These are phyloP conservation scores for Syzygium aromaticum DNA, from an alignment of 345 rosid species.

Conservation along the genomic window DNA sequence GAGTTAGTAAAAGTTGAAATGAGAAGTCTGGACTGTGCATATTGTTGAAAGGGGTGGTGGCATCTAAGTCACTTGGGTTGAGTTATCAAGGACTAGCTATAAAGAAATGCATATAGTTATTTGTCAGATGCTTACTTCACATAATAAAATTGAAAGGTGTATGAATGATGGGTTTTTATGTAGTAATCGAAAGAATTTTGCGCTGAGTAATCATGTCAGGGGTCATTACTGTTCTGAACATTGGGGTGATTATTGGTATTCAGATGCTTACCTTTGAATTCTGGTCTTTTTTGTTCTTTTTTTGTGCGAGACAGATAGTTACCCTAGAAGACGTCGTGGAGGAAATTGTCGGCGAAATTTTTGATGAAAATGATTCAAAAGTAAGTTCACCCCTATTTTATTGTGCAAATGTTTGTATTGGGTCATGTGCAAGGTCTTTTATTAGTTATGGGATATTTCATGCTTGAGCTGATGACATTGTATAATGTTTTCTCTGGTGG, in stretches of 20 bases:
- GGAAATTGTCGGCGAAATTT: constrained; percentile 98
- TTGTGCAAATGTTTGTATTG: not conserved
- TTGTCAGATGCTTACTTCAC: not conserved
- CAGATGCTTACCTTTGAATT: not conserved
- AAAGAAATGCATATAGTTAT: not conserved
- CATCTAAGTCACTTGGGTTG: not conserved
- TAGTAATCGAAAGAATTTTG: not conserved
- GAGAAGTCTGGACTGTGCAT: not conserved
- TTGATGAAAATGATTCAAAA: constrained; percentile 96
- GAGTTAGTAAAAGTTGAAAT: not conserved
- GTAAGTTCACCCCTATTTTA: constrained; percentile 22
- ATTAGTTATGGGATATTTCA: not conserved
- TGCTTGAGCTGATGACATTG: not conserved
- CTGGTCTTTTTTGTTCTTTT: not conserved
- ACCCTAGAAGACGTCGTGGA: constrained; percentile 96
- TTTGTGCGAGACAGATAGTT: constrained; percentile 54
- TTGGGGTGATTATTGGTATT: not conserved
- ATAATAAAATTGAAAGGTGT: not conserved
- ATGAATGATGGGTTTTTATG: not conserved
- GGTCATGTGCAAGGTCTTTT: not conserved
- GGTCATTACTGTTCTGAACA: not conserved
- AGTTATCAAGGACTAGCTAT: not conserved
- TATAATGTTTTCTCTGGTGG: not conserved
- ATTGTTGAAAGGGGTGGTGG: not conserved
- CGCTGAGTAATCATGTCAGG: not conserved